phyloP scores from a whole-genome alignment of 176 grass and related monocot species.

The Oryza glumipatula region DNA sequence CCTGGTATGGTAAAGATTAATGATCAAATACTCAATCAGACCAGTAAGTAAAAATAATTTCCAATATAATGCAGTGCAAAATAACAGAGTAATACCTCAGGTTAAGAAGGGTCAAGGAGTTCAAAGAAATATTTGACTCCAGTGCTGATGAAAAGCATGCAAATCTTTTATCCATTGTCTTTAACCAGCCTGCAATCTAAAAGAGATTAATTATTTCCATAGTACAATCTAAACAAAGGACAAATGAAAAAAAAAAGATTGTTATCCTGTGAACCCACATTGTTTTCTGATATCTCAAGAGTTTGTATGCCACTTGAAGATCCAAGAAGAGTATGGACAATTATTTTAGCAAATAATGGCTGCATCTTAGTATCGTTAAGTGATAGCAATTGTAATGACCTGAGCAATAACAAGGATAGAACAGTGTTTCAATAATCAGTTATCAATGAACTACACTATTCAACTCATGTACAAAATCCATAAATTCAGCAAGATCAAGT shows the following conservation, averaged over 20 bases:
- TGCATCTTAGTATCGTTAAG: constrained; percentile 57
- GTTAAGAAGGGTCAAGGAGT: constrained; percentile 55
- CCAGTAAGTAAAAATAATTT: constrained; percentile 5
- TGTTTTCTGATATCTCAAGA: constrained; percentile 62
- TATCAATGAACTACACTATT: background rate
- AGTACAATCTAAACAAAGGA: background rate
- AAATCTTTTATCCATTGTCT: constrained; percentile 21
- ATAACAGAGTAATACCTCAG: constrained; percentile 47
- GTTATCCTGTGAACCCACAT: constrained; percentile 50
- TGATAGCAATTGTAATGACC: constrained; percentile 49
- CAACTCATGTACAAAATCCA: background rate
- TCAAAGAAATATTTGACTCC: constrained; percentile 42
- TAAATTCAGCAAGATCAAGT: constrained; percentile 1
- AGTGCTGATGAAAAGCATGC: constrained; percentile 30
- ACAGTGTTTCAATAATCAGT: background rate
- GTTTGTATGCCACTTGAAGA: constrained; percentile 47
- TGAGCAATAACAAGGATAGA: constrained; percentile 25
- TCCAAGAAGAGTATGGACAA: constrained; percentile 51
- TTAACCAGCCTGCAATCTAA: constrained; percentile 54
- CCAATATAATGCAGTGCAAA: constrained; percentile 3
- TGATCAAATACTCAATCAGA: constrained; percentile 13
- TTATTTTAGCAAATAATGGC: constrained; percentile 51
- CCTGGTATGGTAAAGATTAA: constrained; percentile 53
- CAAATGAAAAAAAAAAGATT: background rate
- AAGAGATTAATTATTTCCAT: constrained; percentile 28